Evolutionary conservation across 2,329 filamentous ascomycete species (phyloP).

Genomic region (Laburnicola sp.): DNA sequence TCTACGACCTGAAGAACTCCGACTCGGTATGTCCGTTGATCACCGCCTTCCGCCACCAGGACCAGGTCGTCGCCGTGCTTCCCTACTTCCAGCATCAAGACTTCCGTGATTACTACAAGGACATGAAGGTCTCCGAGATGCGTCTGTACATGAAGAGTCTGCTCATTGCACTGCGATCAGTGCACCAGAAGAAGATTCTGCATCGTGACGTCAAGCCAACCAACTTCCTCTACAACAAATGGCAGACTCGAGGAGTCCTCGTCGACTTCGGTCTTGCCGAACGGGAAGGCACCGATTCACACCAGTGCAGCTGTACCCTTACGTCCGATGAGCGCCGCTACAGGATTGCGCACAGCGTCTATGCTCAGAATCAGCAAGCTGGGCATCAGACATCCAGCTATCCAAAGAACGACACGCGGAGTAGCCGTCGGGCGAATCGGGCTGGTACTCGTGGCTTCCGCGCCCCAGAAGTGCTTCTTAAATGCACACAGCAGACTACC

Average conservation of each 20-base stretch:
- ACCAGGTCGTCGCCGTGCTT: conserved; percentile 92
- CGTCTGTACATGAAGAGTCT: conserved; percentile 86
- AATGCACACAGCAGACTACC: conserved; percentile 92
- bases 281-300: conserved; percentile 68
- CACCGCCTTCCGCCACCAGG: conserved; percentile 91
- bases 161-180: conserved; percentile 79
- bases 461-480: conserved; percentile 93
- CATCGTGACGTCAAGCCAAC: conserved; percentile 98
- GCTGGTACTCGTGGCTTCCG: conserved; percentile 95
- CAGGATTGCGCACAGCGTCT: conserved; percentile 59
- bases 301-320: conserved; percentile 81
- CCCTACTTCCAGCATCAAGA: conserved; percentile 96
- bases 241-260: conserved; percentile 78
- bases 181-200: conserved; percentile 82
- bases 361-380: conserved; percentile 57
- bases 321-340: conserved; percentile 62
- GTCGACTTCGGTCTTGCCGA: conserved; percentile 99
- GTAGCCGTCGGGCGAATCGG: conserved; percentile 86
- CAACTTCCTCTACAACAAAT: conserved; percentile 91
- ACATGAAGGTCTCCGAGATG: conserved; percentile 85
- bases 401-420: conserved; percentile 85
- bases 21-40: conserved; percentile 90
- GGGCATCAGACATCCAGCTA: conserved; percentile 62
- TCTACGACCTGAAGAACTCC: conserved; percentile 82
- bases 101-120: conserved; percentile 91